A percentile compares a stretch with the other conserved stretches of the same genome.
These are phyloP conservation scores for Orbilia ellipsospora DNA, from an alignment of 2,329 filamentous ascomycete genomes.

Conservation along the genomic window DNA sequence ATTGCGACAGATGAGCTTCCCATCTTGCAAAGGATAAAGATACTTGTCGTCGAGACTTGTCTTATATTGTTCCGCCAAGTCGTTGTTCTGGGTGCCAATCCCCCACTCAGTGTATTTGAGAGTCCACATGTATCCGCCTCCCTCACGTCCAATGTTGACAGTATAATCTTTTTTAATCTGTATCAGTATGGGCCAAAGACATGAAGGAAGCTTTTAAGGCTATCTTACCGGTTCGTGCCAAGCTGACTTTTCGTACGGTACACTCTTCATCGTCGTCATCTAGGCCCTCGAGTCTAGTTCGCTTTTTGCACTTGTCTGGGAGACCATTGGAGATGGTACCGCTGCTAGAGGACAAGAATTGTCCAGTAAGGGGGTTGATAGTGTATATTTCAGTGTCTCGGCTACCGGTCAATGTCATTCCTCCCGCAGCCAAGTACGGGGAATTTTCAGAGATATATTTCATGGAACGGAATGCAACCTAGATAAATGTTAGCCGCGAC, in stretches of 20 bases:
- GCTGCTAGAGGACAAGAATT: constrained; percentile 33
- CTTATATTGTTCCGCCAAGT: constrained; percentile 84
- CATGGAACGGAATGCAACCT: constrained; percentile 46
- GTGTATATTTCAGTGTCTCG: constrained; percentile 51
- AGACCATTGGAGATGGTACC: constrained; percentile 36
- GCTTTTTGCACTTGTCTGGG: constrained; percentile 46
- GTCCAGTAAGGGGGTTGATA: constrained; percentile 41
- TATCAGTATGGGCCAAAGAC: not conserved
- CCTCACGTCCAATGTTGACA: constrained; percentile 82
- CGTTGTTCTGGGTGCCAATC: constrained; percentile 88
- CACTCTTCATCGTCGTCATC: constrained; percentile 50
- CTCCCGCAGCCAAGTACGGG: constrained; percentile 33
- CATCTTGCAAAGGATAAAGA: constrained; percentile 86
- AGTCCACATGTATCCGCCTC: constrained; percentile 80
- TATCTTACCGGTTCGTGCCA: constrained; percentile 39
- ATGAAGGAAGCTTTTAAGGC: not conserved
- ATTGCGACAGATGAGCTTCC: constrained; percentile 63
- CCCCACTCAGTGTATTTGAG: constrained; percentile 95
- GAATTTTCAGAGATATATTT: constrained; percentile 39
- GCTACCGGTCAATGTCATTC: constrained; percentile 34
- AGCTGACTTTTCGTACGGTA: constrained; percentile 37
- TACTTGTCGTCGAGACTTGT: constrained; percentile 86
- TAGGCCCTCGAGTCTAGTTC: constrained; percentile 42
- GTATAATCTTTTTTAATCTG: constrained; percentile 77
- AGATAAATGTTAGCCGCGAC: constrained; percentile 2